phyloP scores from a whole-genome alignment of 352 stramenopile genomes.

The Phytophthora citrophthora region DNA sequence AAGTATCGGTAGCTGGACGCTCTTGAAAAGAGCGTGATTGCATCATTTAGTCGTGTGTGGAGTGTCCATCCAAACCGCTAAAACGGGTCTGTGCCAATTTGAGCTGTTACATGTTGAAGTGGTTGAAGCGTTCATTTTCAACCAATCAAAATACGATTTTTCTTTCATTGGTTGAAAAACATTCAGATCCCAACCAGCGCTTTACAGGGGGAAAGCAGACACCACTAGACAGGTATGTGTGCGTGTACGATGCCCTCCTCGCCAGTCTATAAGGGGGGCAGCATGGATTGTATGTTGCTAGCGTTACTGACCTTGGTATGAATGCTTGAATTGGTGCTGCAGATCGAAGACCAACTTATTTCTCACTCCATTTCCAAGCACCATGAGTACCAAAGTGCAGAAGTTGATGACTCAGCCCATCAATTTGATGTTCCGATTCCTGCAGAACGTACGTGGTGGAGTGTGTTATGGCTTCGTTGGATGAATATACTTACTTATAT shows the following conservation, averaged over 20 bases:
- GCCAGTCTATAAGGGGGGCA: no score
- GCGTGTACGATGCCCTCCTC: conserved; percentile 1
- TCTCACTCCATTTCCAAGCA: conserved; percentile 23
- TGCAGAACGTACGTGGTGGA: conserved; percentile 91
- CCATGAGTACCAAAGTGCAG: conserved; percentile 95
- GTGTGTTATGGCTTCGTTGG: background rate
- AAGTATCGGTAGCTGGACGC: background rate
- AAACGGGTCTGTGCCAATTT: conserved; percentile 13
- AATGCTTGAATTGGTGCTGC: conserved; percentile 7
- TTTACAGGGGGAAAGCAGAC: conserved; percentile 29
- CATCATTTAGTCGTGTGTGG: conserved; percentile 11
- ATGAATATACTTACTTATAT: background rate
- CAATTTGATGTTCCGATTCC: conserved; percentile 99
- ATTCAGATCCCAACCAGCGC: conserved; percentile 35
- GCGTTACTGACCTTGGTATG: background rate
- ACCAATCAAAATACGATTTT: conserved; percentile 7
- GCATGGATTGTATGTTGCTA: background rate
- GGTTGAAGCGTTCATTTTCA: conserved; percentile 3
- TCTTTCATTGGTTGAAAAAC: conserved; percentile 29
- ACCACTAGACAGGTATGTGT: conserved; percentile 1
- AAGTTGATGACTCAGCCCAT: conserved; percentile 99
- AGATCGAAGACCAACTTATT: conserved; percentile 23
- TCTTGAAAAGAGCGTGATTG: conserved; percentile 4
- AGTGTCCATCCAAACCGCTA: background rate
- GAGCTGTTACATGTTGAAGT: conserved; percentile 37